A percentile compares a stretch with the other conserved stretches of the same genome.
phyloP scores from a whole-genome alignment of 805 yeast species.

The Barnettozyma sp. region DNA sequence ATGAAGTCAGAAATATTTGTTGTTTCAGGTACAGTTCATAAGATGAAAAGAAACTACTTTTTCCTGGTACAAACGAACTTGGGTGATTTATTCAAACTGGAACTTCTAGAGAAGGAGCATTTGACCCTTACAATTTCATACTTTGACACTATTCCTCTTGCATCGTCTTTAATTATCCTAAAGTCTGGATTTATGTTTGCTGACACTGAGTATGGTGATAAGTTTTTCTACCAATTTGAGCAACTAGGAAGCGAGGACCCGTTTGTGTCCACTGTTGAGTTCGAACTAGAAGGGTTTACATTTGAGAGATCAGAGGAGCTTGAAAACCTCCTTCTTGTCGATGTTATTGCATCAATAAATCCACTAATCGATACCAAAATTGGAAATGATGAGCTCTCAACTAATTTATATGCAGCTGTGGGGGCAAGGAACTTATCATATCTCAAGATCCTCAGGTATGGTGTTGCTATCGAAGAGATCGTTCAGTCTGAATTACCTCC shows the following conservation, averaged over 20 bases:
- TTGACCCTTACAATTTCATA: conserved; percentile 45
- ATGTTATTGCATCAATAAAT: conserved; percentile 36
- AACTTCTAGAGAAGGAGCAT: conserved; percentile 33
- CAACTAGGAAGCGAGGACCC: conserved; percentile 58
- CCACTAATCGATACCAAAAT: conserved; percentile 46
- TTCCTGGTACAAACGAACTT: conserved; percentile 57
- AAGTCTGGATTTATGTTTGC: conserved; percentile 73
- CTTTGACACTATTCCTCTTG: conserved; percentile 69
- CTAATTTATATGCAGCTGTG: conserved; percentile 35
- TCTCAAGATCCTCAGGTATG: conserved; percentile 45
- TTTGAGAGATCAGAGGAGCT: conserved; percentile 31
- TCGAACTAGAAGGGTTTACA: conserved; percentile 26
- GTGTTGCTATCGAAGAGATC: conserved; percentile 51
- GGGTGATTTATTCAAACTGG: conserved; percentile 74
- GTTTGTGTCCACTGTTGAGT: conserved; percentile 25
- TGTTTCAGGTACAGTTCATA: conserved; percentile 57
- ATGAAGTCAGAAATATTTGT: conserved; percentile 30
- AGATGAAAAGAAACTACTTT: conserved; percentile 54
- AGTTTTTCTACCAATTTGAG: conserved; percentile 70
- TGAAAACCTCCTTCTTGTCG: conserved; percentile 55
- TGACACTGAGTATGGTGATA: conserved; percentile 55
- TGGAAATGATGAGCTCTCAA: conserved; percentile 26
- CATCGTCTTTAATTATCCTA: conserved; percentile 50
- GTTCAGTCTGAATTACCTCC: conserved; percentile 76
- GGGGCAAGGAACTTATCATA: conserved; percentile 41